These are phyloP conservation scores for Xenoacremonium recifei DNA, from an alignment of 2,329 filamentous ascomycete genomes.

Conservation along the genomic window DNA sequence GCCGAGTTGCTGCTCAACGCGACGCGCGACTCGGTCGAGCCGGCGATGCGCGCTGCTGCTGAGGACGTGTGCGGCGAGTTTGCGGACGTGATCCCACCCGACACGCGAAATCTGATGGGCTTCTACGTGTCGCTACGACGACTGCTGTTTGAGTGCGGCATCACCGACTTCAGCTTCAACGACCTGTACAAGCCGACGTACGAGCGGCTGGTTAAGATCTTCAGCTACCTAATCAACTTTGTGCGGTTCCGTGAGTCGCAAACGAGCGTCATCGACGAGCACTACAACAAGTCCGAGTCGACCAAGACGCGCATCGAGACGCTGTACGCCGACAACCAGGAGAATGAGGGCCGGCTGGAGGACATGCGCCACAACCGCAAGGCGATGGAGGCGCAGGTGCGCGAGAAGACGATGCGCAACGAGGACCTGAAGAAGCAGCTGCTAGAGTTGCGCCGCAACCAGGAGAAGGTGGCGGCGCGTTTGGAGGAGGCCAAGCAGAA, in stretches of 20 bases:
- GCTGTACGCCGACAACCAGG: constrained; percentile 81
- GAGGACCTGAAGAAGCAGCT: constrained; percentile 82
- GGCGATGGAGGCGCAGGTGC: constrained; percentile 76
- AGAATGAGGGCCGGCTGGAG: constrained; percentile 75
- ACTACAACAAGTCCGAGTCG: constrained; percentile 86
- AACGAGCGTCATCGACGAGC: constrained; percentile 83
- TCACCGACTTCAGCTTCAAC: constrained; percentile 89
- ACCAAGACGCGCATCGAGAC: constrained; percentile 86
- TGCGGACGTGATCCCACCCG: constrained; percentile 78
- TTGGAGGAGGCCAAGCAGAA: constrained; percentile 80
- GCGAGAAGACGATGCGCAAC: constrained; percentile 82
- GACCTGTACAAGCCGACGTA: constrained; percentile 91
- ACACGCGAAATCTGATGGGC: constrained; percentile 92
- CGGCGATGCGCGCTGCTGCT: constrained; percentile 88
- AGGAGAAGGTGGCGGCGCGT: constrained; percentile 79
- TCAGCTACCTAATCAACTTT: constrained; percentile 98
- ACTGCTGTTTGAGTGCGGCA: constrained; percentile 82
- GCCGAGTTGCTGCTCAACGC: constrained; percentile 91
- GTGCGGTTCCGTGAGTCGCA: constrained; percentile 95
- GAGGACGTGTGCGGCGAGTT: constrained; percentile 85
- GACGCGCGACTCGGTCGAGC: constrained; percentile 89
- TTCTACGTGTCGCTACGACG: constrained; percentile 85
- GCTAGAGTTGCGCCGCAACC: constrained; percentile 75
- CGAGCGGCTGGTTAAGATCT: constrained; percentile 87
- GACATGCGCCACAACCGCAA: constrained; percentile 79